Evolutionary conservation across 1,139 yeast species (phyloP), one percentile per base, ranked within the genome.

Genomic region (Cylindricascospora bacillispora): DNA sequence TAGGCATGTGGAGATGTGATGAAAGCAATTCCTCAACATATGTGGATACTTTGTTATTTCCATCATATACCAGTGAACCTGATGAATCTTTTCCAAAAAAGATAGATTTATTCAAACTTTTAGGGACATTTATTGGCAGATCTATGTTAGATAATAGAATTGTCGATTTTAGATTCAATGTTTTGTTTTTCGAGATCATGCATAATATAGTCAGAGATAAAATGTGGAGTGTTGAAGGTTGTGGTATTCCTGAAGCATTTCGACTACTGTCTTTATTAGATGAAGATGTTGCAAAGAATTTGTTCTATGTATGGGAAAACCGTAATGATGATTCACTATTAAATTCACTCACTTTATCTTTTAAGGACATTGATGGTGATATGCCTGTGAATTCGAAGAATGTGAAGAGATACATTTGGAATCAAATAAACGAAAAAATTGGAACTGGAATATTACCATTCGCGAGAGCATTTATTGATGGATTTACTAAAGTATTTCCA

Each of bases 41-140:
- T 47, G 67, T 72, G 10, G 47, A 47, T 3, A 55, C 56, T 3
- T 92, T 93, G 0, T 57, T 86, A 28, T 86, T 81, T 48, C 97
- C 97, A 1, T 47, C 63, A 2, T 31, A 40, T 3, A 40, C 27
- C n/a, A 10, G 21, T 7, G 10, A 7, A 7, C 13, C 20, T 4
- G 25, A 56, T 10, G 63, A 60, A 15, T 57, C 62, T 25, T 70
- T 69, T 3, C 56, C 57, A 17, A 66, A 64, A 35, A 57, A 65
- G 0, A 36, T 78, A 13, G 63, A 65, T 25, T 56, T 76, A 27
- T 89, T 81, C 54, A 63, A 65, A 13, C 65, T 73, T 13, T 56
- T 89, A 36, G 98, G 98, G 2, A 75, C 71, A 34, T 83, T 89
- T 47, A 63, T 86, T 34, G 95, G 95, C 0, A 64, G 97, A 36